These are phyloP conservation scores for Cladorrhinum sp. DNA, from an alignment of 2,329 filamentous ascomycete genomes.

Conservation along the genomic window DNA sequence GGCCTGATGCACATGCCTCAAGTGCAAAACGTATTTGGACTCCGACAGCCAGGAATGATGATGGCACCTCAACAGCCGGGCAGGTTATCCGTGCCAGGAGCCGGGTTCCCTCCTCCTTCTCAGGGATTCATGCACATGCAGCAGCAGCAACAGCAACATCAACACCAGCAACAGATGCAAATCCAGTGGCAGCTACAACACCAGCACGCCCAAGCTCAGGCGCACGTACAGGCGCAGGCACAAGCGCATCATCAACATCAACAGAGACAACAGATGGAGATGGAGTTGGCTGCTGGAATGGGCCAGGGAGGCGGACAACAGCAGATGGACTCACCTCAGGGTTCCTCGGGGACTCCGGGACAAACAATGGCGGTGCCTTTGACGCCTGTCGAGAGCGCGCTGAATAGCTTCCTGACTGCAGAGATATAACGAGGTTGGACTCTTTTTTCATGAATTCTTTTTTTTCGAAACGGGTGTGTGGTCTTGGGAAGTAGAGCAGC, in stretches of 20 bases:
- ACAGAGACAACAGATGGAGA: constrained; percentile 1
- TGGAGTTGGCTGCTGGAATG: not conserved
- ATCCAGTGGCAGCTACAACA: not conserved
- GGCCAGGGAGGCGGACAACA: not conserved
- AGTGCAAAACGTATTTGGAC: constrained; percentile 17
- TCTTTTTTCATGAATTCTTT: not conserved
- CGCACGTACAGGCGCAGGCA: not conserved
- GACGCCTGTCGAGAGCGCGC: constrained; percentile 20
- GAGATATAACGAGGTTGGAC: constrained; percentile 4
- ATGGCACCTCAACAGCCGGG: not conserved
- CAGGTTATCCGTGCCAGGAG: constrained; percentile 2
- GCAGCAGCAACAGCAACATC: constrained; percentile 2
- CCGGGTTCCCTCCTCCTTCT: not conserved
- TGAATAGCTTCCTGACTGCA: constrained; percentile 16
- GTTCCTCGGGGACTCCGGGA: not conserved
- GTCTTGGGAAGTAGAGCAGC: not conserved
- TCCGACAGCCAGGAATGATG: constrained; percentile 11
- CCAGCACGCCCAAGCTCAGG: not conserved
- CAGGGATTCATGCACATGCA: not conserved
- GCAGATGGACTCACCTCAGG: constrained; percentile 9
- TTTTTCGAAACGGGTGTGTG: not conserved
- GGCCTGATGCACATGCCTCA: constrained; percentile 18
- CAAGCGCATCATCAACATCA: not conserved
- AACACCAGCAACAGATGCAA: not conserved
- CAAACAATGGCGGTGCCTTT: constrained; percentile 6